Evolutionary conservation across 495 filamentous ascomycete genomes (phyloP).

Genomic region (Penicillium cataractarum): DNA sequence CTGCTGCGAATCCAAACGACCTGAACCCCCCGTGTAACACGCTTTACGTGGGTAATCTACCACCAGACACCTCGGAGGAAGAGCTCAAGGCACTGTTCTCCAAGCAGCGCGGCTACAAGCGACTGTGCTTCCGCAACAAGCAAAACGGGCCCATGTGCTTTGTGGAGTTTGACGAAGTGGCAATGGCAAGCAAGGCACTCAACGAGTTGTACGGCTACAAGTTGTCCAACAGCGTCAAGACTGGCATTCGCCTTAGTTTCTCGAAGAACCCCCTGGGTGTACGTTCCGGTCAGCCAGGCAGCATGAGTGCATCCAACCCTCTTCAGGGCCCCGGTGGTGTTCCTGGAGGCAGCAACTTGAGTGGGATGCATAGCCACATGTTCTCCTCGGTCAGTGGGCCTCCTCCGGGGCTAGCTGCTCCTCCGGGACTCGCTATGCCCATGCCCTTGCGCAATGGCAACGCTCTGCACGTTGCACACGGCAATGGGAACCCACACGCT

Average conservation of each 20-base stretch:
- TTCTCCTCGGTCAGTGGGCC: slow-evolving; percentile 76
- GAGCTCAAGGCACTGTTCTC: slow-evolving; percentile 95
- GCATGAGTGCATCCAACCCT: slow-evolving; percentile 53
- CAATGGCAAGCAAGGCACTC: slow-evolving; percentile 89
- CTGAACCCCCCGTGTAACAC: slow-evolving; percentile 99
- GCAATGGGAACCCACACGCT: slow-evolving; percentile 35
- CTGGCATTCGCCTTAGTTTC: slow-evolving; percentile 96
- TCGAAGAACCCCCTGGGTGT: slow-evolving; percentile 98
- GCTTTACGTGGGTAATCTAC: slow-evolving; percentile 94
- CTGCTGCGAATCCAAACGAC: slow-evolving; percentile 92
- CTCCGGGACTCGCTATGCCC: slow-evolving; percentile 63
- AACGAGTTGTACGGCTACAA: slow-evolving; percentile 89
- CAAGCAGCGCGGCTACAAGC: slow-evolving; percentile 93
- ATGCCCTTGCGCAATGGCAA: slow-evolving; percentile 42
- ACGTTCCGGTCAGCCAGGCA: slow-evolving; percentile 70
- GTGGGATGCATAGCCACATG: slow-evolving; percentile 58
- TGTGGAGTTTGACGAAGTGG: slow-evolving; percentile 96
- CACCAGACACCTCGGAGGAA: slow-evolving; percentile 92
- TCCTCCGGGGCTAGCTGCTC: slow-evolving; percentile 70
- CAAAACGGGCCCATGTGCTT: slow-evolving; percentile 99
- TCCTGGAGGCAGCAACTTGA: slow-evolving; percentile 53
- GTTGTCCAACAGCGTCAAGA: slow-evolving; percentile 91
- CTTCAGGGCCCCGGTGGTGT: slow-evolving; percentile 53
- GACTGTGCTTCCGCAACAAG: slow-evolving; percentile 96
- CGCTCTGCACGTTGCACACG: slow-evolving; percentile 27